phyloP scores from a whole-genome alignment of 805 yeast species.

The Zygosaccharomyces rouxii region DNA sequence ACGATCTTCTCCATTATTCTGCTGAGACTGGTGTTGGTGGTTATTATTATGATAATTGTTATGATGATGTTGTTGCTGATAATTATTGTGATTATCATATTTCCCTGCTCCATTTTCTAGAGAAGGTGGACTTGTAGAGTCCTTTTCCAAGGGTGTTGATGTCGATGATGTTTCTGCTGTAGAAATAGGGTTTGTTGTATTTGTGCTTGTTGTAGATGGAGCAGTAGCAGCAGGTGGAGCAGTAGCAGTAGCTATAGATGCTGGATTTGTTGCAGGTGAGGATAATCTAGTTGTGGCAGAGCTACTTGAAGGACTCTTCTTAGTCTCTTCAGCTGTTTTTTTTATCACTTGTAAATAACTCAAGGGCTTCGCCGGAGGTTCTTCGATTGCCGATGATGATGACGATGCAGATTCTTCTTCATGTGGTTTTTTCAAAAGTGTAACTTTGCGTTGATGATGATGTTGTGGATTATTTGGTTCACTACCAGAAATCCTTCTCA shows the following conservation, averaged over 20 bases:
- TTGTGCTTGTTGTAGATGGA: not conserved
- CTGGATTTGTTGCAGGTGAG: constrained; percentile 10
- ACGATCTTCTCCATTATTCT: not conserved
- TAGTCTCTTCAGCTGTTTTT: constrained; percentile 25
- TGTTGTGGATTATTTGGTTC: constrained; percentile 8
- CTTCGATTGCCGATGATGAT: constrained; percentile 1
- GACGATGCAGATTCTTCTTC: constrained; percentile 7
- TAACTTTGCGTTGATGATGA: constrained; percentile 17
- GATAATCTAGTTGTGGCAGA: constrained; percentile 8
- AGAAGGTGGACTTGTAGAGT: not conserved
- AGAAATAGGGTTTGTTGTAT: not conserved
- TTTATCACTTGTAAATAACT: constrained; percentile 29
- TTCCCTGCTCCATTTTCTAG: not conserved
- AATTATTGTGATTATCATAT: not conserved
- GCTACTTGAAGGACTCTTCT: constrained; percentile 11
- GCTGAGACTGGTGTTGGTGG: not conserved
- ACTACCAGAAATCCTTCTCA: constrained; percentile 26
- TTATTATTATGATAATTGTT: not conserved
- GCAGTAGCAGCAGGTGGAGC: not conserved
- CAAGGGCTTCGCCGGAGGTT: constrained; percentile 16
- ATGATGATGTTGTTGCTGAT: not conserved
- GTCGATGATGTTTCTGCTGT: not conserved
- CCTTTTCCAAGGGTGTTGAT: not conserved
- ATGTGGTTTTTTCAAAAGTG: constrained; percentile 21
- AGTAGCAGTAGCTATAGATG: not conserved